These are phyloP conservation scores for Penicillium sp. DNA, from an alignment of 2,329 filamentous ascomycete species.

Conservation along the genomic window DNA sequence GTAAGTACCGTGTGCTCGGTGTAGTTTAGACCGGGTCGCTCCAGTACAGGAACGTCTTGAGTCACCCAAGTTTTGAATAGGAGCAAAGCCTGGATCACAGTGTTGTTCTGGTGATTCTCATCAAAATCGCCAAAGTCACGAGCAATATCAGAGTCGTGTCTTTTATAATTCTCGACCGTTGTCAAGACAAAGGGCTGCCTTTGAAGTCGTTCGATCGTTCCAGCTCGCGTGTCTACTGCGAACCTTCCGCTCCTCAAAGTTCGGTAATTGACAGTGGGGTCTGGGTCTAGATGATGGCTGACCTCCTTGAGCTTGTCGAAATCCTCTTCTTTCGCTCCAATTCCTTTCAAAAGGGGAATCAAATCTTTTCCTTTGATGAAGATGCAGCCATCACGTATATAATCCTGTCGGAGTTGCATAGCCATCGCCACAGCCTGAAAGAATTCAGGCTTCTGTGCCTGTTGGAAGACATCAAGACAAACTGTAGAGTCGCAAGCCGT, in stretches of 20 bases:
- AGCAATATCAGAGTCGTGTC: constrained; percentile 11
- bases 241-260: constrained; percentile 32
- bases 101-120: constrained; percentile 37
- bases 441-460: too few relatives aligned
- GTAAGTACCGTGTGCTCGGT: background rate
- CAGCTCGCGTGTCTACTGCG: constrained; percentile 31
- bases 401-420: too few relatives aligned
- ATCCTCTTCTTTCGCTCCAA: constrained; percentile 34
- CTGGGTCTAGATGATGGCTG: constrained; percentile 28
- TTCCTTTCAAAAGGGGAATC: too few relatives aligned
- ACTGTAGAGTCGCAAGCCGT: too few relatives aligned
- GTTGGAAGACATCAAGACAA: too few relatives aligned
- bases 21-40: background rate
- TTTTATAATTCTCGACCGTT: background rate
- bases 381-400: background rate
- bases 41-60: background rate
- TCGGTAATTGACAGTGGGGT: constrained; percentile 37
- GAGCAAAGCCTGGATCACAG: constrained; percentile 36
- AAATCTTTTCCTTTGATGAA: background rate
- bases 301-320: constrained; percentile 24
- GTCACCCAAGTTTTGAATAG: constrained; percentile 32
- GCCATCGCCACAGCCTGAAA: too few relatives aligned
- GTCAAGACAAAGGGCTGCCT: background rate
- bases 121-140: constrained; percentile 36
- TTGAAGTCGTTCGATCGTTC: background rate